Percentiles rank a stretch among this genome's conserved stretches.
Evolutionary conservation across 495 filamentous ascomycete genomes (phyloP).

Genomic region (Clohesyomyces aquaticus): DNA sequence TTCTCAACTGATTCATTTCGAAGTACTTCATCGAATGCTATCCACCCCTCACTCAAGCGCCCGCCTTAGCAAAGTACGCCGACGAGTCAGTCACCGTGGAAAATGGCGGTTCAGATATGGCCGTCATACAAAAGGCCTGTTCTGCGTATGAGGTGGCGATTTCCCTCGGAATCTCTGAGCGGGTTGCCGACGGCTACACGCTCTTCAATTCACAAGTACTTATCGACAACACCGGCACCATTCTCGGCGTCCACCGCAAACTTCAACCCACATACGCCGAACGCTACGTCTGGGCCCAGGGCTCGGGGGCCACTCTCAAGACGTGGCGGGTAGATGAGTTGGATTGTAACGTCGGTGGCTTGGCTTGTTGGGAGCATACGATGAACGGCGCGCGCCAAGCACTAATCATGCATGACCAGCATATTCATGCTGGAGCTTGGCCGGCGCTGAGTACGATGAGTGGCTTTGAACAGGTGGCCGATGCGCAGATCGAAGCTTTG

Average conservation of each 20-base stretch:
- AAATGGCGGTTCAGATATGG: constrained; percentile 40
- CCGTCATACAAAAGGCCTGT: constrained; percentile 47
- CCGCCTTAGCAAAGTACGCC: constrained; percentile 41
- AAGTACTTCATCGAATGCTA: constrained; percentile 38
- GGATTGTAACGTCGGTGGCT: constrained; percentile 50
- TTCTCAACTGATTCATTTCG: constrained; percentile 12
- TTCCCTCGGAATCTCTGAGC: constrained; percentile 49
- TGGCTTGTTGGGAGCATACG: constrained; percentile 58
- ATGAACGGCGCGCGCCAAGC: constrained; percentile 53
- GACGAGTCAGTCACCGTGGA: constrained; percentile 47
- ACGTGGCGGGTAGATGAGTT: constrained; percentile 30
- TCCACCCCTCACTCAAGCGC: constrained; percentile 32
- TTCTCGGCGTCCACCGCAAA: constrained; percentile 55
- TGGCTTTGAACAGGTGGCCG: constrained; percentile 46
- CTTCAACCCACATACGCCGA: constrained; percentile 56
- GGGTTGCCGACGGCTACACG: constrained; percentile 46
- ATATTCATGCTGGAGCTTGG: constrained; percentile 51
- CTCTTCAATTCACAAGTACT: constrained; percentile 53
- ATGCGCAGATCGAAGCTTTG: constrained; percentile 51
- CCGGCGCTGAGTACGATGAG: constrained; percentile 48
- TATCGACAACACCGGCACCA: constrained; percentile 47
- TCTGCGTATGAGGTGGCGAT: constrained; percentile 41
- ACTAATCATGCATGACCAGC: constrained; percentile 48
- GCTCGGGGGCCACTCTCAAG: constrained; percentile 47
- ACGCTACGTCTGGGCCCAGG: constrained; percentile 53